A percentile compares a stretch with the other conserved stretches of the same genome.
Conservation (phyloP, 2,329 filamentous ascomycete genomes). For the Verticillium nonalfalfae region DNA sequence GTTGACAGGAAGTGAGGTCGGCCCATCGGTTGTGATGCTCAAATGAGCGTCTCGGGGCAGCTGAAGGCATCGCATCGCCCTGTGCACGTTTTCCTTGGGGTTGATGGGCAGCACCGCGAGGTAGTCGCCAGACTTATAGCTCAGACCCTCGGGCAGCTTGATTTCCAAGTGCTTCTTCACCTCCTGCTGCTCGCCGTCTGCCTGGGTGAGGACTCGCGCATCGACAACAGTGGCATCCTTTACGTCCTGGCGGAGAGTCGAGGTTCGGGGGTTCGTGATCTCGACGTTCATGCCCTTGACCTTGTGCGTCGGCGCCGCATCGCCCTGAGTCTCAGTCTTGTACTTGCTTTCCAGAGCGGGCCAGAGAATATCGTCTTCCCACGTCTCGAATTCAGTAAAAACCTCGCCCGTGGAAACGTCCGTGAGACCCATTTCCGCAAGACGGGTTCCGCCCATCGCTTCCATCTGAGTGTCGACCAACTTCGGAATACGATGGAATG, state of each 20-base stretch:
- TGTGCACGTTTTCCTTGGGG: slow-evolving; percentile 51
- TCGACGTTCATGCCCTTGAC: slow-evolving; percentile 33
- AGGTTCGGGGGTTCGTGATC: slow-evolving; percentile 46
- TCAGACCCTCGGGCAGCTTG: slow-evolving; percentile 57
- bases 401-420: slow-evolving; percentile 60
- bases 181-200: slow-evolving; percentile 15
- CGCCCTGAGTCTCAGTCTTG: slow-evolving; percentile 22
- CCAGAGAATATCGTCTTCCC: slow-evolving; percentile 54
- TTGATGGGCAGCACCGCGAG: slow-evolving; percentile 69
- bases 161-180: slow-evolving; percentile 63
- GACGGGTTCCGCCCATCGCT: slow-evolving; percentile 22
- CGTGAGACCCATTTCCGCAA: slow-evolving; percentile 43
- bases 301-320: slow-evolving; percentile 8
- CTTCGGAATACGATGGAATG: slow-evolving; percentile 63
- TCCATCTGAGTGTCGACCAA: slow-evolving; percentile 49
- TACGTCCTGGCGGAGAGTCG: slow-evolving; percentile 54
- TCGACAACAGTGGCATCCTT: slow-evolving; percentile 51
- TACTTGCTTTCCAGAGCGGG: slow-evolving; percentile 41
- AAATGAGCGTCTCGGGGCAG: slow-evolving; percentile 64
- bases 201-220: slow-evolving; percentile 39
- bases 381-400: slow-evolving; percentile 60
- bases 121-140: slow-evolving; percentile 71
- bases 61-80: slow-evolving; percentile 59
- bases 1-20: slow-evolving; percentile 47
- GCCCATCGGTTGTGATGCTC: slow-evolving; percentile 47